Percentiles rank a stretch among this genome's conserved stretches.
Evolutionary conservation across 805 yeast genomes (phyloP).

Genomic region (Middelhovenomyces tepae): DNA sequence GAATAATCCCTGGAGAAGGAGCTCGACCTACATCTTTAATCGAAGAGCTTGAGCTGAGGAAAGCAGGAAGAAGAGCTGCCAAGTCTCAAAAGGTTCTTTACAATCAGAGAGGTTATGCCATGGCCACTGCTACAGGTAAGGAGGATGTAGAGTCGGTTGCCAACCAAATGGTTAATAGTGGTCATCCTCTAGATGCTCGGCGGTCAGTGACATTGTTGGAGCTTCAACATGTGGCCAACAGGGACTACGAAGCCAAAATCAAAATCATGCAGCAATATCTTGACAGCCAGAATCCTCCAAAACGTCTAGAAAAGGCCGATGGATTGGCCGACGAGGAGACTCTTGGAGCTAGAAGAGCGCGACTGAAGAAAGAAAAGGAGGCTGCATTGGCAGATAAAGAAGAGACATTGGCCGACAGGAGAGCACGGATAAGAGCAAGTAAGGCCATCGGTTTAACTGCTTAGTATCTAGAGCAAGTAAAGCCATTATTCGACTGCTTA

Average conservation of each 20-base stretch:
- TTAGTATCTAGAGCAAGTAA: too few species aligned
- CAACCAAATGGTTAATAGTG: slow-evolving; percentile 1
- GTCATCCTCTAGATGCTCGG: slow-evolving; percentile 23
- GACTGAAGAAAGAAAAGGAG: slow-evolving; percentile 2
- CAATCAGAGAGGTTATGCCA: slow-evolving; percentile 1
- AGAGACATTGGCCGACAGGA: slow-evolving; percentile 1
- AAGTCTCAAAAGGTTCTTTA: slow-evolving; percentile 18
- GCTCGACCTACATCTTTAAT: slow-evolving; percentile 26
- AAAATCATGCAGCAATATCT: slow-evolving; percentile 1
- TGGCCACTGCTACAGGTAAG: slow-evolving; percentile 12
- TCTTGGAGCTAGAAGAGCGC: slow-evolving; percentile 2
- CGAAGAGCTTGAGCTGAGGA: slow-evolving; percentile 30
- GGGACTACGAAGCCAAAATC: slow-evolving; percentile 19
- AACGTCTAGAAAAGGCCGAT: neutral
- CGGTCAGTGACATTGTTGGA: slow-evolving; percentile 24
- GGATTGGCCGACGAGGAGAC: slow-evolving; percentile 1
- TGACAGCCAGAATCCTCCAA: neutral
- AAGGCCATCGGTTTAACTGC: too few species aligned
- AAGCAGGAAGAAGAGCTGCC: slow-evolving; percentile 21
- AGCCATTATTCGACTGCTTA: too few species aligned
- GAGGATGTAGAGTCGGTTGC: neutral
- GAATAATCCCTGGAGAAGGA: slow-evolving; percentile 6
- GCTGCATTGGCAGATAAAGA: neutral
- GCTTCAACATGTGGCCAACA: slow-evolving; percentile 23
- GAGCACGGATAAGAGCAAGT: slow-evolving; percentile 2